Base-by-base conservation (phyloP, 148 eudicot species). In the Euryodendron excelsum region DNA sequence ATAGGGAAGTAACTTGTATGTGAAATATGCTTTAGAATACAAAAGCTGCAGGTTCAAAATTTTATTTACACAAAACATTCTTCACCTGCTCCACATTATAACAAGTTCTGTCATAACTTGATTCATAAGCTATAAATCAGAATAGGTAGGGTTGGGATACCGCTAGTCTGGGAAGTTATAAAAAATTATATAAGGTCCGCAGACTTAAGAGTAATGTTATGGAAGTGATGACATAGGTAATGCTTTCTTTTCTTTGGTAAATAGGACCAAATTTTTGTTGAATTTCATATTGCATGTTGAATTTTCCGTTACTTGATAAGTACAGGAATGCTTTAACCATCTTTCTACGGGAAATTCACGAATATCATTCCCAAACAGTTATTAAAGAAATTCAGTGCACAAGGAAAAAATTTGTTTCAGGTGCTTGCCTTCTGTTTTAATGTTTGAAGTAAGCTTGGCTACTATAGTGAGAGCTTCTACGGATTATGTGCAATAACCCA, bases 171-270 rank as follows among this genome's bases (percentile, higher is more conserved):
- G 66, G 23, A 56, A 37, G 64, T 18, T 58, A 56, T 37, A 34
- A 55, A 53, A 3, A 20, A 1, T 3, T 34, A n/a, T 27, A 34
- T 59, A 10, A 13, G 39, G 10, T 33, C 1, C 11, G n/a, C n/a
- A n/a, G n/a, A n/a, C n/a, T n/a, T 52, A 3, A 4, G 27, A 31
- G 27, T 33, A 34, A 73, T 53, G 59, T 33, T 53, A 13, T 72
- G 62, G 27, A 31, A 21, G 41, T 33, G 61, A 72, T 72, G 60
- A 70, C 30, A 70, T n/a, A 11, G 10, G 21, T 44, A 15, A 1
- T 25, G 58, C 77, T 74, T 39, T 74, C 65, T 37, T 58, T 59
- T 60, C 15, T 59, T 74, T 59, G 30, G 50, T 4, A n/a, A 23
- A 13, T 23, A 27, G 47, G 53, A 39, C 2, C 23, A 60, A 5